Percentiles rank a stretch among this genome's conserved stretches.
Conservation (phyloP, 2,329 filamentous ascomycete genomes). For the Colletotrichum eleusines region DNA sequence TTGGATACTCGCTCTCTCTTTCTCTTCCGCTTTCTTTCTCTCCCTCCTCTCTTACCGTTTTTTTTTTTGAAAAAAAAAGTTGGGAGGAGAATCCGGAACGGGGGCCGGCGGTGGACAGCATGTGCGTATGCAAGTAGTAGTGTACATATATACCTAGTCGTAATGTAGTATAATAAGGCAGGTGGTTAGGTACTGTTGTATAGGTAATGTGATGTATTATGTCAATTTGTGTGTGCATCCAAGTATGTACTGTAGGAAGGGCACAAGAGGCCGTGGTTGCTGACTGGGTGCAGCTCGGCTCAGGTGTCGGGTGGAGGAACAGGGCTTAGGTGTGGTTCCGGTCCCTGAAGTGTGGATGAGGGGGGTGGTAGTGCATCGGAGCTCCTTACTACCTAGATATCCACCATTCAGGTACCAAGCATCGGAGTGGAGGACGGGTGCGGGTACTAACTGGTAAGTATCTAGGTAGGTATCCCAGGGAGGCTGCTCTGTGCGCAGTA, state of each 20-base stretch:
- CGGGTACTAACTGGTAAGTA: background rate
- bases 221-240: background rate
- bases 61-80: no score
- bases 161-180: background rate
- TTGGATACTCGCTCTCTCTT: background rate
- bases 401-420: slow-evolving; percentile 39
- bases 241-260: background rate
- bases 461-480: no score
- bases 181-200: background rate
- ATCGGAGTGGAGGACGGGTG: background rate
- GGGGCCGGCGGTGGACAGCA: background rate
- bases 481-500: background rate
- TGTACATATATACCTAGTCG: background rate
- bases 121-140: background rate
- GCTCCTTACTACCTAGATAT: slow-evolving; percentile 12
- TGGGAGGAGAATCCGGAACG: background rate
- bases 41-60: background rate
- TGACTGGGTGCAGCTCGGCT: background rate
- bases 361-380: slow-evolving; percentile 6
- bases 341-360: slow-evolving; percentile 23
- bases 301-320: background rate
- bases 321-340: slow-evolving; percentile 2
- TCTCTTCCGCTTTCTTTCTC: background rate
- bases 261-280: background rate
- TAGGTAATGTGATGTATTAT: background rate